Evolutionary conservation across 768 basidiomycete genomes (phyloP), one percentile per base, ranked within the genome.

Genomic region (Dictyophora rubrovolvata): DNA sequence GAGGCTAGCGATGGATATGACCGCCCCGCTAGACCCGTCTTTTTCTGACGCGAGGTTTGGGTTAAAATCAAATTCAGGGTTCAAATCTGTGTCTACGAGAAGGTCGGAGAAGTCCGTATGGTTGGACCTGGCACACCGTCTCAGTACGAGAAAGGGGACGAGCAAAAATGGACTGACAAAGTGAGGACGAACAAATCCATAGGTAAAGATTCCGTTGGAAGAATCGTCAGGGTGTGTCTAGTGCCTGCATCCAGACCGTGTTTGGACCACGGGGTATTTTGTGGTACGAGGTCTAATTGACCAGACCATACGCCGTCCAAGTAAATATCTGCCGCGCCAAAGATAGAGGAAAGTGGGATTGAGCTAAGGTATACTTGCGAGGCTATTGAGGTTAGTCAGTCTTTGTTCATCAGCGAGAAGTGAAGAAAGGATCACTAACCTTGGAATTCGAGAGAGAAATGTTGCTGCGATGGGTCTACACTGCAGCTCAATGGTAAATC

Each of bases 1-100:
- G 50, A 59, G n/a, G 36, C 57, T 59, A 14, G 57, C 57, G 28
- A 53, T 18, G 7, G 57, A 50, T 9, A 59, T 59, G 1, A 59
- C 5, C 12, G 49, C 34, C 12, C 48, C 50, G n/a, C 48, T 52
- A n/a, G 57, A 33, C 1, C 49, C 50, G 21, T 59, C 57, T 34
- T 46, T 50, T 22, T 53, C 14, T n/a, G 57, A 35, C 11, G 55
- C 55, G 17, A 36, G 22, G 23, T 36, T 48, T 5, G 34, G 57
- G 2, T 42, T 42, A 14, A 42, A 12, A n/a, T 34, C 49, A 14
- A 28, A 34, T 16, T 20, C 35, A 20, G 33, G 5, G 4, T 33
- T 28, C 16, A n/a, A 42, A 48, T 16, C 21, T n/a, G 47, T 21
- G 47, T 48, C 9, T 9, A n/a, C n/a, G 47, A 48, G 7, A n/a